Base-by-base conservation (phyloP, 345 rosid genomes). In the Passiflora organensis region DNA sequence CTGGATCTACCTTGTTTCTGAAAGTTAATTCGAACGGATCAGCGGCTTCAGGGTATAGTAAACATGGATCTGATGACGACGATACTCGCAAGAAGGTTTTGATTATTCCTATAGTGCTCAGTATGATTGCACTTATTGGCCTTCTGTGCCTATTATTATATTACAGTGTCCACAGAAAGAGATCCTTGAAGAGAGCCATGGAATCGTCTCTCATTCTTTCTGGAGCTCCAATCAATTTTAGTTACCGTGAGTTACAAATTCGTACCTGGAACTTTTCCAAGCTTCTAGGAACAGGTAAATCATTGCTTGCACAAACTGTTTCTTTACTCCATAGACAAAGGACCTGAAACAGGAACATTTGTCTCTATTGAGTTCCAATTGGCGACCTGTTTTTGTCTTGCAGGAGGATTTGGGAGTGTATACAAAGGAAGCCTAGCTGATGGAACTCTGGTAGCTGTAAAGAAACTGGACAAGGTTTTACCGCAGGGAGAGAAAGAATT, bases 221-320 rank as follows among this genome's bases (percentile, higher is more conserved):
- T 0, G 95, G 91, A 37, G 83, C 84, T 38, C 98, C 95, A 2
- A 38, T 80, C 68, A 72, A 76, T 67, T 87, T 91, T 58, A 75
- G 78, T 48, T 83, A 76, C 74, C 89, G 95, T 0, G 86, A 82
- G 62, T 66, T 91, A 60, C 97, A 80, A 59, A 67, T 76, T 47
- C 72, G 78, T 10, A 87, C 96, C 13, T 48, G 68, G 48, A 85
- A 78, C 59, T 91, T 91, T 65, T 79, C 86, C 0, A 71, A 82
- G 66, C 69, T 87, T 54, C 86, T 91, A 42, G 97, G 97, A 58
- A 75, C 90, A 72, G 95, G 97, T 84, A 53, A 63, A 51, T 20
- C 23, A 6, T 32, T 43, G 21, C 13, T 32, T 32, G 10, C n/a
- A 21, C 2, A 46, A 2, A 20, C 2, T 42, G 16, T 2, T 15